phyloP scores from a whole-genome alignment of 176 grass and related monocot genomes.

The Phragmites australis region DNA sequence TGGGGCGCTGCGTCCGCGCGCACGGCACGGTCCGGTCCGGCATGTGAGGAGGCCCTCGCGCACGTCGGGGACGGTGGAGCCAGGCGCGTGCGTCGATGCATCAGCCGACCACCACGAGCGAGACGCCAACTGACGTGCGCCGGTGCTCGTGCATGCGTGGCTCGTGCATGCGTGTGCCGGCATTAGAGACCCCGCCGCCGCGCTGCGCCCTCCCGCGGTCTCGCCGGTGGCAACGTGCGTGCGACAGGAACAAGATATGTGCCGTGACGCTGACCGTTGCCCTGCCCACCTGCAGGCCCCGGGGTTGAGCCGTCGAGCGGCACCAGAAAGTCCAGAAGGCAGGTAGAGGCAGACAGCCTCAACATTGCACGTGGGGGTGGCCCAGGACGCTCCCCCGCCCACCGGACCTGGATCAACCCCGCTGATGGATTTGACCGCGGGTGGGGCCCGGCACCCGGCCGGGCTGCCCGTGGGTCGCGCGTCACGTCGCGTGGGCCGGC shows the following conservation, averaged over 20 bases:
- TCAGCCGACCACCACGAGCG: neutral
- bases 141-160: too few relatives aligned
- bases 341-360: conserved; percentile 30
- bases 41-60: neutral
- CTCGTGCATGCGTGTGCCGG: too few relatives aligned
- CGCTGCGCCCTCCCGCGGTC: too few relatives aligned
- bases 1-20: neutral
- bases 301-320: neutral
- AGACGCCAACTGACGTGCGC: neutral
- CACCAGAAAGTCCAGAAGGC: neutral
- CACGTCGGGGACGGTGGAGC: neutral
- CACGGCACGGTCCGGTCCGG: neutral
- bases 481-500: conserved; percentile 36
- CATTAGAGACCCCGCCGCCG: too few relatives aligned
- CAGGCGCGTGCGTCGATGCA: neutral
- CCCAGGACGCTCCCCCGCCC: conserved; percentile 24
- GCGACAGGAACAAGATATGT: neutral
- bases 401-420: conserved; percentile 46
- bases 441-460: neutral
- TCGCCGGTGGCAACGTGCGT: too few relatives aligned
- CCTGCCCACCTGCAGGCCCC: neutral
- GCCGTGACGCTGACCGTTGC: conserved; percentile 37
- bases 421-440: conserved; percentile 21
- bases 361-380: conserved; percentile 56
- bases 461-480: conserved; percentile 27